Conservation (phyloP, 768 basidiomycete genomes). For the Mycena rosella region DNA sequence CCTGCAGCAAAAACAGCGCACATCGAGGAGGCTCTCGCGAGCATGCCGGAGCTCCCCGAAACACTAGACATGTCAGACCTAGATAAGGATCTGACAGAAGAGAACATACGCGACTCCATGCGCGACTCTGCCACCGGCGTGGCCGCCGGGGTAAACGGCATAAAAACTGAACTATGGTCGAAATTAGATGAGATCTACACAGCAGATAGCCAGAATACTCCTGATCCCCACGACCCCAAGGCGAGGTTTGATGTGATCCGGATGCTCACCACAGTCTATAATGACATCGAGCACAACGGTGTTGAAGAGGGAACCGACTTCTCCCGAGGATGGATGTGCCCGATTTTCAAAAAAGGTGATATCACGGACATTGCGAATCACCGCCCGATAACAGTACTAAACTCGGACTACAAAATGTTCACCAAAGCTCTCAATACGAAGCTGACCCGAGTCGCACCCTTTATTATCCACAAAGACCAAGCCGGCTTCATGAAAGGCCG, state of each 20-base stretch:
- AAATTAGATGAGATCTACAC: slow-evolving; percentile 8
- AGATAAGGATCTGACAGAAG: slow-evolving; percentile 3
- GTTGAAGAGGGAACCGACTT: not conserved
- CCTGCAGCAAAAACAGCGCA: not conserved
- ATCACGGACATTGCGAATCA: not conserved
- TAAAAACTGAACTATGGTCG: slow-evolving; percentile 14
- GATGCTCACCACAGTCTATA: not conserved
- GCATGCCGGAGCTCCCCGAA: not conserved
- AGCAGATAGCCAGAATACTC: not conserved
- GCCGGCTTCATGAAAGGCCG: slow-evolving; percentile 7
- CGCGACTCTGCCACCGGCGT: not conserved
- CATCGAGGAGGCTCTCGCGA: not conserved
- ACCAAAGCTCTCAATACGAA: not conserved
- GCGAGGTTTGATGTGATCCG: not conserved
- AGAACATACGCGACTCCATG: not conserved
- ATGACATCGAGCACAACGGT: not conserved
- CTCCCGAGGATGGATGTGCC: not conserved
- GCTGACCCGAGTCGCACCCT: not conserved
- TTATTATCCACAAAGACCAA: not conserved
- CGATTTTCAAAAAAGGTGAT: slow-evolving; percentile 2
- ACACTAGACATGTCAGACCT: not conserved
- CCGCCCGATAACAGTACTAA: not conserved
- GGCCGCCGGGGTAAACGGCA: slow-evolving; percentile 10
- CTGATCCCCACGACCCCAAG: not conserved
- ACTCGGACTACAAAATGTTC: slow-evolving; percentile 3